A percentile compares a stretch with the other conserved stretches of the same genome.
phyloP scores from a whole-genome alignment of 2,329 filamentous ascomycete genomes.

The Pseudogymnoascus sp. region DNA sequence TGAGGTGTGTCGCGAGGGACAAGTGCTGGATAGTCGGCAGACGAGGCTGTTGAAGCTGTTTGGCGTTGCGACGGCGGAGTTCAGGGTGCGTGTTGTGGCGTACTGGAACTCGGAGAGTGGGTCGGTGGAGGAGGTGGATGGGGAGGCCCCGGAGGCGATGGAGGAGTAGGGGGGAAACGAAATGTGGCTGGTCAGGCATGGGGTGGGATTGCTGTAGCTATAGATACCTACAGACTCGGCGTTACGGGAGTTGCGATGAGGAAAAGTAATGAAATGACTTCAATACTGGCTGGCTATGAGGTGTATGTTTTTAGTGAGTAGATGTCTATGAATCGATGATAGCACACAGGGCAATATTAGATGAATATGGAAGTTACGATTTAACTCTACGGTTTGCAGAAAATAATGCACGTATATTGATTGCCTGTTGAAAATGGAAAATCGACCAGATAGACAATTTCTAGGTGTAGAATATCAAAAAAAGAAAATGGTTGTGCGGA shows the following conservation, averaged over 20 bases:
- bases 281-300: neutral
- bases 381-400: neutral
- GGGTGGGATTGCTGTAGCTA: neutral
- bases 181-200: constrained; percentile 13
- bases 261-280: constrained; percentile 5
- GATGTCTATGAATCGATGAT: neutral
- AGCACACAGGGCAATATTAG: neutral
- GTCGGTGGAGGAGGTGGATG: constrained; percentile 48
- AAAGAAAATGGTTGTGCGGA: neutral
- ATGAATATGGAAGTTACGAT: neutral
- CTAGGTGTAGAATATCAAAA: neutral
- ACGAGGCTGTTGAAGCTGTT: constrained; percentile 92
- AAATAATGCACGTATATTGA: neutral
- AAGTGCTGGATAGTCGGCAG: constrained; percentile 81
- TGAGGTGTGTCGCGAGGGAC: constrained; percentile 70
- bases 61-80: constrained; percentile 82
- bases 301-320: neutral
- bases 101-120: constrained; percentile 55
- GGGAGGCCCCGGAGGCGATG: constrained; percentile 28
- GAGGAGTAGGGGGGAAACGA: constrained; percentile 31
- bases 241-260: neutral
- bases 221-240: constrained; percentile 6
- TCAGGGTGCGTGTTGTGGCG: constrained; percentile 71
- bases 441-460: neutral
- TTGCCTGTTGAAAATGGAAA: neutral